Evolutionary conservation across 441 rosid species (phyloP), one percentile per base, ranked within the genome.

Genomic region (Gossypium armourianum): DNA sequence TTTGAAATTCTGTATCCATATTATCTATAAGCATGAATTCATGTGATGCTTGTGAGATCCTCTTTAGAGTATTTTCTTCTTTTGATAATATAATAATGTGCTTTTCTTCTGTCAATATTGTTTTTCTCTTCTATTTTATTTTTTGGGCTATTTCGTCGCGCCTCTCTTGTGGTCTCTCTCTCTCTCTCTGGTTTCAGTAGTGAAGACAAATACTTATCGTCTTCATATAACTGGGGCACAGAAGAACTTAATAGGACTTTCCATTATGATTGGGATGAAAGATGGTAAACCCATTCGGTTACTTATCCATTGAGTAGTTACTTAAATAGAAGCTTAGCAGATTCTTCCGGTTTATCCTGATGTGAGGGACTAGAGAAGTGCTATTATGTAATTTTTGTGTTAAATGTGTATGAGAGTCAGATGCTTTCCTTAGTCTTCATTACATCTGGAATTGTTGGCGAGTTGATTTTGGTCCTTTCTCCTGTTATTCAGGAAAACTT

Each of bases 21-120:
- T 62, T 17, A 62, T 3, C 67, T 16, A 32, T 32, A 64, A 21
- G 55, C 6, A 45, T 19, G 24, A 62, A 36, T 36, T 17, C 24
- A 17, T 62, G 20, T 62, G 52, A 40, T 1, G 53, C 24, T 19
- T 4, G 32, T 64, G 56, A 21, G 20, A 64, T 47, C 2, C 40
- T 64, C 20, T 64, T 47, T 21, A 64, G 32, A 45, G 55, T 21
- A 21, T n/a, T 64, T 47, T 43, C 9, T 64, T 64, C 29, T 64
- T 26, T 59, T 56, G 28, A 1, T 32, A 32, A 32, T 32, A 32
- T 32, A 32, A 2, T 21, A 7, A 9, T 20, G 60, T 50, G 43
- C 55, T 10, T 20, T 55, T 55, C 60, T 20, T 50, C 55, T 9
- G 60, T 20, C 54, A 32, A 49, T 50, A 13, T 50, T 21, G 21